Percentiles rank a stretch among this genome's conserved stretches.
Conservation (phyloP, 1,284 basidiomycete genomes). For the Pholiota adiposa region DNA sequence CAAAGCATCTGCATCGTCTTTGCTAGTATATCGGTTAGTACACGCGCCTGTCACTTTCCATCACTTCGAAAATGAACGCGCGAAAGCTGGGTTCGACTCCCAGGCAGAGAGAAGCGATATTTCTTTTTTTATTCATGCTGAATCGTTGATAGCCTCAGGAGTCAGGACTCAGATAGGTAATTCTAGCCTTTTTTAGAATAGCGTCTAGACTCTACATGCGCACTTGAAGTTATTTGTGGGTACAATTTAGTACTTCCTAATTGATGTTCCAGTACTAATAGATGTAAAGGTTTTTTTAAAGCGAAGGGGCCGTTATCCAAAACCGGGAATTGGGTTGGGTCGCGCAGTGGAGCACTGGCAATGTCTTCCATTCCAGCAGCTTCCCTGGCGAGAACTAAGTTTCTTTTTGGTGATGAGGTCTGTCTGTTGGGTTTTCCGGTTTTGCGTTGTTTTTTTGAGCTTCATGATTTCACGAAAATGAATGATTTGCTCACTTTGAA, state of each 20-base stretch:
- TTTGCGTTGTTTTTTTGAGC: neutral
- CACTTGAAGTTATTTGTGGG: too few species aligned
- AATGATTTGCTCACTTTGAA: neutral
- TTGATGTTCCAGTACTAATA: too few species aligned
- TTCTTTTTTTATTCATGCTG: neutral
- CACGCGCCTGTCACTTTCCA: neutral
- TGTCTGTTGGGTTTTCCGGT: too few species aligned
- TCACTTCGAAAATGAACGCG: neutral
- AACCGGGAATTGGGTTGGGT: too few species aligned
- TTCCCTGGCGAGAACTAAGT: neutral
- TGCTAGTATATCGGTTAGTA: neutral
- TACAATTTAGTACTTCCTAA: too few species aligned
- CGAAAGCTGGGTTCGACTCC: neutral
- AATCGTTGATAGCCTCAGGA: too few species aligned
- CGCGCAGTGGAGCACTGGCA: slow-evolving; percentile 1
- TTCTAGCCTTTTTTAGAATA: too few species aligned
- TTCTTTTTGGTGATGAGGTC: too few species aligned
- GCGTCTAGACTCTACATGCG: too few species aligned
- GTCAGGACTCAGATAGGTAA: too few species aligned
- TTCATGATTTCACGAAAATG: neutral
- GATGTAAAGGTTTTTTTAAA: too few species aligned
- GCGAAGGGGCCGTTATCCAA: too few species aligned
- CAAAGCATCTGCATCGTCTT: neutral
- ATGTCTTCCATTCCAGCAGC: neutral
- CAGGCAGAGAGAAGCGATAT: neutral